These are phyloP conservation scores for Echria macrotheca DNA, from an alignment of 495 filamentous ascomycete genomes.

Conservation along the genomic window DNA sequence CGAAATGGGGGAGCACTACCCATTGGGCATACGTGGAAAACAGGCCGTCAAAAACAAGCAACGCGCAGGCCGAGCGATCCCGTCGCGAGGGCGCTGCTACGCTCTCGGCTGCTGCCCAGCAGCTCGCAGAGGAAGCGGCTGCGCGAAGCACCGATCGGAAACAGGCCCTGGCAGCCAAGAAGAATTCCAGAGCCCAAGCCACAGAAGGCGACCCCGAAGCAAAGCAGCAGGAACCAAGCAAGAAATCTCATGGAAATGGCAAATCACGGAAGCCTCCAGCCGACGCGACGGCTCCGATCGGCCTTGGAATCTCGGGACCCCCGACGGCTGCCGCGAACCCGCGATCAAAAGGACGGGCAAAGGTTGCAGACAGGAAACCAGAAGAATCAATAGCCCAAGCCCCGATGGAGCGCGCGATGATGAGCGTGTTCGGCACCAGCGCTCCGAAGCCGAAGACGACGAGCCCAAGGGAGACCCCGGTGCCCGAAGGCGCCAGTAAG, in stretches of 20 bases:
- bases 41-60: constrained; percentile 55
- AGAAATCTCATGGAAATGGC: constrained; percentile 50
- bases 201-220: constrained; percentile 42
- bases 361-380: constrained; percentile 57
- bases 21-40: constrained; percentile 98
- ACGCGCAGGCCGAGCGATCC: constrained; percentile 58
- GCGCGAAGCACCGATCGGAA: constrained; percentile 74
- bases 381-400: constrained; percentile 30
- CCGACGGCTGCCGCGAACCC: constrained; percentile 42
- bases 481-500: constrained; percentile 48
- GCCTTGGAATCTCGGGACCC: constrained; percentile 46
- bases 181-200: constrained; percentile 54
- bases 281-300: constrained; percentile 39
- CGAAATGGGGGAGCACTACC: constrained; percentile 79
- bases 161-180: constrained; percentile 70
- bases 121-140: constrained; percentile 72
- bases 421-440: constrained; percentile 48
- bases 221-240: constrained; percentile 44
- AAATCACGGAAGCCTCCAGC: constrained; percentile 58
- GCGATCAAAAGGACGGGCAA: constrained; percentile 69
- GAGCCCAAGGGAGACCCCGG: constrained; percentile 60
- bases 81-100: constrained; percentile 71
- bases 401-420: constrained; percentile 67
- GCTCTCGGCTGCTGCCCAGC: constrained; percentile 60
- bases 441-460: constrained; percentile 46